phyloP scores from a whole-genome alignment of 2,329 filamentous ascomycete genomes.

The Rugonectria rugulosa region DNA sequence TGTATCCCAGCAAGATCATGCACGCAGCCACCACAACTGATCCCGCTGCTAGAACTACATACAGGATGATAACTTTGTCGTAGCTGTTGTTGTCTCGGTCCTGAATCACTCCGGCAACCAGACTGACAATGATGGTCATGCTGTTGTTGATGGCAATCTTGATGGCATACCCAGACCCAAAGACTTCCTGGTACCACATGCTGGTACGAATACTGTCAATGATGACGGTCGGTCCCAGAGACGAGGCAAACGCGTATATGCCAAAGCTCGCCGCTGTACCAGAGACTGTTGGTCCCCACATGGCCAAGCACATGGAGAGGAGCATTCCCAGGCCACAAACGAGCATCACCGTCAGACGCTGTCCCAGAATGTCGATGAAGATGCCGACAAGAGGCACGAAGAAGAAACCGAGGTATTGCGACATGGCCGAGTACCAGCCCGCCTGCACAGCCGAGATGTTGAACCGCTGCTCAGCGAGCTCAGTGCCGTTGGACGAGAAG shows the following conservation, averaged over 20 bases:
- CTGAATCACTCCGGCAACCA: conserved; percentile 65
- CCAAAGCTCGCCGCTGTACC: conserved; percentile 68
- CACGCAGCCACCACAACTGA: conserved; percentile 54
- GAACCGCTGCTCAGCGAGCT: conserved; percentile 67
- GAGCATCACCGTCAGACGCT: conserved; percentile 61
- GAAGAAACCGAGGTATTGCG: conserved; percentile 65
- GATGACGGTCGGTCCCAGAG: conserved; percentile 64
- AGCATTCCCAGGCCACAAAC: conserved; percentile 59
- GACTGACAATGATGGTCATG: conserved; percentile 67
- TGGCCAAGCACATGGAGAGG: conserved; percentile 61
- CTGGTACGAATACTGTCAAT: conserved; percentile 68
- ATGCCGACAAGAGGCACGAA: conserved; percentile 63
- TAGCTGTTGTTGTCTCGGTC: conserved; percentile 65
- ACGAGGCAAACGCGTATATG: conserved; percentile 63
- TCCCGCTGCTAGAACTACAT: conserved; percentile 59
- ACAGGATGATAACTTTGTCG: conserved; percentile 61
- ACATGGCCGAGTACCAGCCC: conserved; percentile 66
- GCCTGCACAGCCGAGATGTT: conserved; percentile 61
- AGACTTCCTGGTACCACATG: conserved; percentile 67
- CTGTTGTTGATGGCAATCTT: conserved; percentile 70
- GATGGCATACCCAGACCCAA: conserved; percentile 65
- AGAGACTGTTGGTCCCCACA: conserved; percentile 55
- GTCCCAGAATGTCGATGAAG: conserved; percentile 63
- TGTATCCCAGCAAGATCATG: conserved; percentile 49
- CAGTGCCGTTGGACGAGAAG: conserved; percentile 66